These are phyloP conservation scores for Chenopodium album DNA, from an alignment of 148 eudicot genomes.

Conservation along the genomic window DNA sequence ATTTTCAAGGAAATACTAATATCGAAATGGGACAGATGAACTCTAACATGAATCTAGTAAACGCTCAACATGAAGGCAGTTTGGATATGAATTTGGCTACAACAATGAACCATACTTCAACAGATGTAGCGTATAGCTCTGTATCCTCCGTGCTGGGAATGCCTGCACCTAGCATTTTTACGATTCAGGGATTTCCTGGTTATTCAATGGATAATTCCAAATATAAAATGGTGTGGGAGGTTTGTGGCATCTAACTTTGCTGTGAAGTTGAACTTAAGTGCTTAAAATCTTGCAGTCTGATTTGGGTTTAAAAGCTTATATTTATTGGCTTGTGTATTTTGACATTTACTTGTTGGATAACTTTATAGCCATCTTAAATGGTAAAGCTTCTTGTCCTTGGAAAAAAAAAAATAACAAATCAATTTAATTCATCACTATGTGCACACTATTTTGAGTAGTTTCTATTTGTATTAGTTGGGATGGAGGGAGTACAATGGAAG, in stretches of 20 bases:
- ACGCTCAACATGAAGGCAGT: neutral
- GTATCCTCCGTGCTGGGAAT: neutral
- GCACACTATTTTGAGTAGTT: neutral
- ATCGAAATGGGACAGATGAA: neutral
- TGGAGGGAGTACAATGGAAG: neutral
- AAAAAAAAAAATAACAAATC: too few relatives aligned
- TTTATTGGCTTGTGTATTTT: too few relatives aligned
- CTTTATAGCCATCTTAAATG: too few relatives aligned
- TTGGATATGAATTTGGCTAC: neutral
- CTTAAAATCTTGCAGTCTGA: too few relatives aligned
- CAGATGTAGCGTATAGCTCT: neutral
- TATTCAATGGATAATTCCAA: neutral
- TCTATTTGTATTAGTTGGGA: too few relatives aligned
- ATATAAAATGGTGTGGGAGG: conserved; percentile 10
- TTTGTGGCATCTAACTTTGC: neutral
- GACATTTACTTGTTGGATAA: too few relatives aligned
- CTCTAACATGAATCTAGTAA: neutral
- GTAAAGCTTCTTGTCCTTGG: too few relatives aligned
- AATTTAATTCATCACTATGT: neutral
- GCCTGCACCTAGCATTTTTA: neutral
- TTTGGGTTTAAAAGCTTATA: too few relatives aligned
- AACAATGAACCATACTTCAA: neutral
- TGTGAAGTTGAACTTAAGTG: too few relatives aligned
- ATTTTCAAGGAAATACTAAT: neutral
- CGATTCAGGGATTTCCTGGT: neutral